Conservation (phyloP, 2,329 filamentous ascomycete genomes). For the Bipolaris bicolor region DNA sequence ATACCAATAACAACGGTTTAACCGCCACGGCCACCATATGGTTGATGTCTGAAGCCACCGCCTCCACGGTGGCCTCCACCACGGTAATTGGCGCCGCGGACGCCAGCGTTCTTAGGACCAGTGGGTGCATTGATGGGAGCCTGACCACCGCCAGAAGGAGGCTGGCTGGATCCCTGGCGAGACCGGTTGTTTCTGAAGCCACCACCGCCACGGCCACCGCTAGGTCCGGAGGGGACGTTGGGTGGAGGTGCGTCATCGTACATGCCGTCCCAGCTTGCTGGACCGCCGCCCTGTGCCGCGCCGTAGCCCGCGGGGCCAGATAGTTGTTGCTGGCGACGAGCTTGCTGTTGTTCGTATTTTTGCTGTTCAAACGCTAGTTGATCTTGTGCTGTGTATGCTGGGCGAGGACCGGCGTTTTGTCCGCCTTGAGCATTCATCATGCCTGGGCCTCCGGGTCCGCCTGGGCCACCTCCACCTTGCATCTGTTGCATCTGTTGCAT, state of each 20-base stretch:
- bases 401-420: constrained; percentile 41
- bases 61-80: constrained; percentile 68
- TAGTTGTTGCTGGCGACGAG: constrained; percentile 58
- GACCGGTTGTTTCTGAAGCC: constrained; percentile 46
- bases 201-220: constrained; percentile 45
- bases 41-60: constrained; percentile 40
- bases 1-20: neutral
- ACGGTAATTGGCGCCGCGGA: constrained; percentile 89
- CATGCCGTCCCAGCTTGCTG: constrained; percentile 97
- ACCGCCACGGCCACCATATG: constrained; percentile 38
- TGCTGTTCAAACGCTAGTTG: constrained; percentile 78
- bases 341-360: constrained; percentile 75
- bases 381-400: constrained; percentile 71
- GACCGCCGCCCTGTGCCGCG: constrained; percentile 64
- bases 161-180: constrained; percentile 48
- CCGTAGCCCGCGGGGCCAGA: constrained; percentile 51
- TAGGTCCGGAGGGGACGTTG: constrained; percentile 63
- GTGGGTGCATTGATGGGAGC: constrained; percentile 85
- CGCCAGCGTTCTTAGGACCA: constrained; percentile 92
- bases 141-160: constrained; percentile 48
- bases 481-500: constrained; percentile 63
- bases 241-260: constrained; percentile 94
- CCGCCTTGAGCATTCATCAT: constrained; percentile 31
- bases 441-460: constrained; percentile 30
- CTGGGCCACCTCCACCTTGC: constrained; percentile 54